A percentile compares a stretch with the other conserved stretches of the same genome.
phyloP scores from a whole-genome alignment of 1,284 basidiomycete genomes.

The Agroathelia rolfsii region DNA sequence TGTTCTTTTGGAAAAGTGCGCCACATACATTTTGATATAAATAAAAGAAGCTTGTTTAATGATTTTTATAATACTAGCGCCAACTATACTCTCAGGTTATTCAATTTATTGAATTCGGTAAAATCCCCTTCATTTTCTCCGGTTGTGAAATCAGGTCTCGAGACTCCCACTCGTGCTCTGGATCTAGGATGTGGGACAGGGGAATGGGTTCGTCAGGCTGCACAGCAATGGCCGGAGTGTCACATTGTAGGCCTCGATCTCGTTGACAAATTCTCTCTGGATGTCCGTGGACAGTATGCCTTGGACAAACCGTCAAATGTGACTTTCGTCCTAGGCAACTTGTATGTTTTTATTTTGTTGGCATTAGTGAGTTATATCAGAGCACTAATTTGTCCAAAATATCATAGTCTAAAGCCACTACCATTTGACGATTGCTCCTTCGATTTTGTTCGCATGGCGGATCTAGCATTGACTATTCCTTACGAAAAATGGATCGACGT shows the following conservation, averaged over 20 bases:
- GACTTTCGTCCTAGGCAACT: constrained; percentile 49
- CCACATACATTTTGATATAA: too few species aligned
- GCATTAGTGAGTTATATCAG: constrained; percentile 7
- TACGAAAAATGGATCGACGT: constrained; percentile 46
- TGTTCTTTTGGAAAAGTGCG: constrained; percentile 49
- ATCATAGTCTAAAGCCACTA: constrained; percentile 38
- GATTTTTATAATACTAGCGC: too few species aligned
- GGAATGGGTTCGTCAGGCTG: constrained; percentile 51
- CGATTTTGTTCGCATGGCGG: constrained; percentile 62
- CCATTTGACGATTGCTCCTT: constrained; percentile 54
- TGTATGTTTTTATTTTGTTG: constrained; percentile 34
- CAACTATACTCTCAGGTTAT: too few species aligned
- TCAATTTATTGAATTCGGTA: too few species aligned
- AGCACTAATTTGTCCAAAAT: constrained; percentile 27
- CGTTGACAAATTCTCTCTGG: constrained; percentile 30
- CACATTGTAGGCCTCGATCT: constrained; percentile 57
- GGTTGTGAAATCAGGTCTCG: too few species aligned
- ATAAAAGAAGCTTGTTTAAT: too few species aligned
- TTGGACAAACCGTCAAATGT: constrained; percentile 32
- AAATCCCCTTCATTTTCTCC: too few species aligned
- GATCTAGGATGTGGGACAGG: constrained; percentile 68
- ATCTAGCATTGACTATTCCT: constrained; percentile 51
- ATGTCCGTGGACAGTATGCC: constrained; percentile 21
- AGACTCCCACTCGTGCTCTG: too few species aligned
- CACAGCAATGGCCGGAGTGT: constrained; percentile 45